Evolutionary conservation across 495 filamentous ascomycete species (phyloP), one percentile per base, ranked within the genome.

Genomic region (Xylaria scruposa): DNA sequence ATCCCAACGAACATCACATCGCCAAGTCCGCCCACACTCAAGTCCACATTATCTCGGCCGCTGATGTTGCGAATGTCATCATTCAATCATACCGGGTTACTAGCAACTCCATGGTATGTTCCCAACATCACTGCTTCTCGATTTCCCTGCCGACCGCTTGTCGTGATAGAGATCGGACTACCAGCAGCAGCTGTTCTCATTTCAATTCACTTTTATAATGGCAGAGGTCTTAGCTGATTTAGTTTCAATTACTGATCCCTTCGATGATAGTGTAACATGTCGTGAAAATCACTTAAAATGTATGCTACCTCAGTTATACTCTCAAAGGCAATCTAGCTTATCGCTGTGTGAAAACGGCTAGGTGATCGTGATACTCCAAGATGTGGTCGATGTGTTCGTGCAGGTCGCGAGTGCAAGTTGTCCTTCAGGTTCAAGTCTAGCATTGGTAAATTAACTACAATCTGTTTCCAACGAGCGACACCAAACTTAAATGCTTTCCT

Each of bases 271-370:
- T 73, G 78, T 80, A 69, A 84, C 80, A 24, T 86, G 84, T 68
- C 81, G 84, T 59, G 78, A 83, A 70, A 79, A 83, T 71, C 84
- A 85, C 68, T 75, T 85, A 5, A 84, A 82, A 81, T 86, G 84
- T 84, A 38, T 71, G 76, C 42, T 17, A 26, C 29, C 21, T 38
- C 36, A 26, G 21, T 21, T 46, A 4, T 24, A 49, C 44, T 53
- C 53, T 40, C 36, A 24, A 12, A 31, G 24, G 3, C 53, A 21
- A 31, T 59, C 17, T 19, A 40, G 29, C 24, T 31, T 47, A 53
- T 72, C 68, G 60, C 62, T 38, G 17, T 47, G 42, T 44, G 62
- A 13, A 19, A 49, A 53, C 38, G 51, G 9, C 7, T 73, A 85
- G 84, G 84, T 72, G 84, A 85, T 61, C 80, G 84, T 70, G 76